A percentile compares a stretch with the other conserved stretches of the same genome.
phyloP scores from a whole-genome alignment of 257 asterid genomes.

The Rhazya stricta region DNA sequence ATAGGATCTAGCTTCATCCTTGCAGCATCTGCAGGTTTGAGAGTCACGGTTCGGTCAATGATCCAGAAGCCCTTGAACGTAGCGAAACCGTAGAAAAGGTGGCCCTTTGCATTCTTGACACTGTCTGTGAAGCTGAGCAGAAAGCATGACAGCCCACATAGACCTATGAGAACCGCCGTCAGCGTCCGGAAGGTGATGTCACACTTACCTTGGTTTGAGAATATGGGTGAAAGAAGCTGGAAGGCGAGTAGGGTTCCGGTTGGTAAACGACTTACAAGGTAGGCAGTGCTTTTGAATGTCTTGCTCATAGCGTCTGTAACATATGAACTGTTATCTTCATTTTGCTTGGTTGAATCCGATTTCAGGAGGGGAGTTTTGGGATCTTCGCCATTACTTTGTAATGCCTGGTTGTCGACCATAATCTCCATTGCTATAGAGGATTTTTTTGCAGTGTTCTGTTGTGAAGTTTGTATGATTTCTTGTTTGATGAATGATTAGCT shows the following conservation, averaged over 20 bases:
- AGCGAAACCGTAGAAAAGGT: constrained; percentile 15
- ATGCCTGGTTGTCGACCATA: no score
- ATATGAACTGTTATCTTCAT: no score
- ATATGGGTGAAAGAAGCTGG: constrained; percentile 18
- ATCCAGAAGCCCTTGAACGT: constrained; percentile 19
- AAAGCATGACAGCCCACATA: constrained; percentile 22
- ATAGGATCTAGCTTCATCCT: constrained; percentile 10
- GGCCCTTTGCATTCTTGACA: constrained; percentile 17
- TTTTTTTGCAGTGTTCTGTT: no score
- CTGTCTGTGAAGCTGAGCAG: constrained; percentile 23
- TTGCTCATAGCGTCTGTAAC: constrained; percentile 1
- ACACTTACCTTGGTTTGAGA: constrained; percentile 20
- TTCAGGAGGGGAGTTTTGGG: no score
- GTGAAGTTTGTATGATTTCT: no score
- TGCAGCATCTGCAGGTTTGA: constrained; percentile 7
- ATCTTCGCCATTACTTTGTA: no score
- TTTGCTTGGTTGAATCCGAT: no score
- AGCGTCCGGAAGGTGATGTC: constrained; percentile 9
- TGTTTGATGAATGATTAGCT: no score
- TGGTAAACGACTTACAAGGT: constrained; percentile 16
- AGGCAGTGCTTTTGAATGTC: constrained; percentile 12
- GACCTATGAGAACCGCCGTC: constrained; percentile 14
- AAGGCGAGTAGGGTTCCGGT: constrained; percentile 17
- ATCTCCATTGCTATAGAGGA: no score
- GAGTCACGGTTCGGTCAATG: neutral